These are phyloP conservation scores for Fusarium anguioides DNA, from an alignment of 2,329 filamentous ascomycete genomes.

Conservation along the genomic window DNA sequence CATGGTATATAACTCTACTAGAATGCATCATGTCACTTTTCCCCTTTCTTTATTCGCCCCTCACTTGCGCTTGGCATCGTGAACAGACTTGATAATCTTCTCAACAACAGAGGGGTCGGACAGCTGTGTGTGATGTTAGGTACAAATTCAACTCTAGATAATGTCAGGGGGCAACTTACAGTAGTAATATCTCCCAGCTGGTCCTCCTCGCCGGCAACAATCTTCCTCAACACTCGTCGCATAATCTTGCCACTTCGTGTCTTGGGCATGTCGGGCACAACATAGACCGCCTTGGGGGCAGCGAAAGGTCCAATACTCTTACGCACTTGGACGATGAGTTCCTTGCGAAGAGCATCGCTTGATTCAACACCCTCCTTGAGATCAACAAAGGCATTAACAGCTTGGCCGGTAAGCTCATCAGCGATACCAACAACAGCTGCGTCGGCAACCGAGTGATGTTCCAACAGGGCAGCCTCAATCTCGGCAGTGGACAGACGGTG, in stretches of 20 bases:
- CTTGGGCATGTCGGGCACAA: slow-evolving; percentile 95
- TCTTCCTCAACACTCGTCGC: slow-evolving; percentile 96
- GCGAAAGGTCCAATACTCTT: slow-evolving; percentile 98
- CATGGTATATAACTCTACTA: slow-evolving; percentile 45
- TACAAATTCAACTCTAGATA: background rate
- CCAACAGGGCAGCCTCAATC: slow-evolving; percentile 95
- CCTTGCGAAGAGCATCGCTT: slow-evolving; percentile 86
- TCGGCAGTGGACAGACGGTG: slow-evolving; percentile 97
- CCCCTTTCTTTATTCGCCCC: slow-evolving; percentile 18
- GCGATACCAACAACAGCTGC: slow-evolving; percentile 93
- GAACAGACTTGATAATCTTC: slow-evolving; percentile 87
- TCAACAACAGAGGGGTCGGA: slow-evolving; percentile 90
- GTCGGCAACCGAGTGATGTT: slow-evolving; percentile 90
- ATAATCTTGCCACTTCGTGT: slow-evolving; percentile 99
- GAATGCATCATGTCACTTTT: slow-evolving; percentile 24
- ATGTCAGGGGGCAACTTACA: slow-evolving; percentile 63
- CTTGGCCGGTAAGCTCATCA: slow-evolving; percentile 96
- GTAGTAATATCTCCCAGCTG: slow-evolving; percentile 94
- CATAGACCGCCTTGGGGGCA: slow-evolving; percentile 90
- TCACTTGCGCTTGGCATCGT: slow-evolving; percentile 68
- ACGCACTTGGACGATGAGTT: slow-evolving; percentile 92
- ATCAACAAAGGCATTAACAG: slow-evolving; percentile 95
- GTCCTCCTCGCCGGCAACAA: slow-evolving; percentile 95
- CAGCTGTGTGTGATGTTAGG: slow-evolving; percentile 64
- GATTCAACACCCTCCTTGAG: slow-evolving; percentile 86